Evolutionary conservation across 805 yeast species (phyloP).

Genomic region (Tetrapisispora iriomotensis): DNA sequence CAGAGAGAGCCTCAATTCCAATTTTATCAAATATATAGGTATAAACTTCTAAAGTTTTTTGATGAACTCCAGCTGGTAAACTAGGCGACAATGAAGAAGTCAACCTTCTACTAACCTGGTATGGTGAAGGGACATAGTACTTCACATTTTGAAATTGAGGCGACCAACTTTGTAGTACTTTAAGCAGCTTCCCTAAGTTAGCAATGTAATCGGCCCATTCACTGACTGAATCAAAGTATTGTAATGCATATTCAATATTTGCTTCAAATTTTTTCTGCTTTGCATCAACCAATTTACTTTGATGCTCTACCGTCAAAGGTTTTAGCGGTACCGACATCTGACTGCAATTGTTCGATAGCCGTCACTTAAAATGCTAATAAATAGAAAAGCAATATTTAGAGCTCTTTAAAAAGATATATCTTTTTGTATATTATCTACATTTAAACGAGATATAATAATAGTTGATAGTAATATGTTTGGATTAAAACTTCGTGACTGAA

Average conservation of each 20-base stretch:
- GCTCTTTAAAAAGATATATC: too few relatives aligned
- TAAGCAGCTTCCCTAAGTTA: conserved; percentile 67
- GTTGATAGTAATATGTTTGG: too few relatives aligned
- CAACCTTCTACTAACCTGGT: conserved; percentile 58
- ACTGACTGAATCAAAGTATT: conserved; percentile 66
- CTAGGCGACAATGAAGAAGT: conserved; percentile 72
- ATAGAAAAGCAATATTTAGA: too few relatives aligned
- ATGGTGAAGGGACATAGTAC: conserved; percentile 58
- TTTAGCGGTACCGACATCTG: conserved; percentile 28
- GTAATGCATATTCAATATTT: conserved; percentile 62
- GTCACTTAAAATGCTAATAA: too few relatives aligned
- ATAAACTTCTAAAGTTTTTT: conserved; percentile 74
- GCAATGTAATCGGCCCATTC: conserved; percentile 99
- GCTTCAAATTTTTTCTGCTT: conserved; percentile 60
- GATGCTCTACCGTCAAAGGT: conserved; percentile 25
- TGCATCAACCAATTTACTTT: conserved; percentile 34
- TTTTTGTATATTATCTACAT: too few relatives aligned
- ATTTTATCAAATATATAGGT: conserved; percentile 57
- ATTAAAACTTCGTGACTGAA: too few relatives aligned
- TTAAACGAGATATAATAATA: too few relatives aligned
- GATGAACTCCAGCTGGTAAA: conserved; percentile 93
- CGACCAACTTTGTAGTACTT: conserved; percentile 50
- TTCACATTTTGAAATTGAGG: conserved; percentile 29
- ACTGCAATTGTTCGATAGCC: too few relatives aligned
- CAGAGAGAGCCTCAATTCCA: conserved; percentile 44